Percentiles rank a stretch among this genome's conserved stretches.
phyloP scores from a whole-genome alignment of 1,284 basidiomycete genomes.

The Microbotryomycetes sp. region DNA sequence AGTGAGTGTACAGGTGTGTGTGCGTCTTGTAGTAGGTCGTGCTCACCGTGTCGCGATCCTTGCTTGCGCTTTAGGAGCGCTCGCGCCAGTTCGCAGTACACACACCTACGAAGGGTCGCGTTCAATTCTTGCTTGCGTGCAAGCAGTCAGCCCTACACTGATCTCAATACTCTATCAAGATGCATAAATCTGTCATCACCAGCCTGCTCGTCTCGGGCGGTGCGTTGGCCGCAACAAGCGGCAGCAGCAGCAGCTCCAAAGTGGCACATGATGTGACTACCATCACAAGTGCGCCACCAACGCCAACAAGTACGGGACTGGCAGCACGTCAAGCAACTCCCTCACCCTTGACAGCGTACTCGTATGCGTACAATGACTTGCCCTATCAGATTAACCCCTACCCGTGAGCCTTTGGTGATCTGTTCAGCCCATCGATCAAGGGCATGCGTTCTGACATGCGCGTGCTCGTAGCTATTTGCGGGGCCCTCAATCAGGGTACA shows the following conservation, averaged over 20 bases:
- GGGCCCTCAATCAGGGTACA: constrained; percentile 49
- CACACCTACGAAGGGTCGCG: too few species aligned
- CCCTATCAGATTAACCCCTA: constrained; percentile 29
- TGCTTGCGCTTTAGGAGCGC: too few species aligned
- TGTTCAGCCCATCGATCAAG: background rate
- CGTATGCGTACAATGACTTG: background rate
- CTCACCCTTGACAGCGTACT: background rate
- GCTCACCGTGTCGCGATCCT: too few species aligned
- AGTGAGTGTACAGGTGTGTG: too few species aligned
- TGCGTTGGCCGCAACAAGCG: background rate
- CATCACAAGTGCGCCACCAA: background rate
- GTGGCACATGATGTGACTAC: background rate
- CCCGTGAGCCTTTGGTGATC: background rate
- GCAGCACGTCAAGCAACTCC: background rate
- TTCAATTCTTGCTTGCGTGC: too few species aligned
- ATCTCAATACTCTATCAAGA: too few species aligned
- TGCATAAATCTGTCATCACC: too few species aligned
- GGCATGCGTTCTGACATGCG: background rate
- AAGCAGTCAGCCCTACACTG: too few species aligned
- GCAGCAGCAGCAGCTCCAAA: background rate
- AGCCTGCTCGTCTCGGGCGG: too few species aligned
- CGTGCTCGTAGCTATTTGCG: constrained; percentile 7
- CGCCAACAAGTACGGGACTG: background rate
- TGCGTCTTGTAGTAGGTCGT: too few species aligned
- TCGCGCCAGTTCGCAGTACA: too few species aligned